These are phyloP conservation scores for Fusarium staphyleae DNA, from an alignment of 2,329 filamentous ascomycete genomes.

Conservation along the genomic window DNA sequence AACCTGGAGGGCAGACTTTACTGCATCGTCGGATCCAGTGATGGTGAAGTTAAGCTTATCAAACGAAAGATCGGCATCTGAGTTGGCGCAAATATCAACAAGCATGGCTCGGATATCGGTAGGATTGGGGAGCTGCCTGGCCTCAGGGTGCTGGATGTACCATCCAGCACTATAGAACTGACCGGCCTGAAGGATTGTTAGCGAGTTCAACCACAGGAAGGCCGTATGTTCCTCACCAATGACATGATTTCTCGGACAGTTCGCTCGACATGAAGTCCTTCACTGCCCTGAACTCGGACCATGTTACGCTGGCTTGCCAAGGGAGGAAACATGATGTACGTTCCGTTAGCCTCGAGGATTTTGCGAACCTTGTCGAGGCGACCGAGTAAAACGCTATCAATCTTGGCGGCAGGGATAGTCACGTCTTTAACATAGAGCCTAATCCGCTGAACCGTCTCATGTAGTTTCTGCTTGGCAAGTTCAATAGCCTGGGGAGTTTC, in stretches of 20 bases:
- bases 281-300: conserved; percentile 89
- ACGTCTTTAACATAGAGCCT: conserved; percentile 93
- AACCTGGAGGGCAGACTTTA: conserved; percentile 93
- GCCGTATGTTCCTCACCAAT: conserved; percentile 64
- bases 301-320: conserved; percentile 84
- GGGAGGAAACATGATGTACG: conserved; percentile 90
- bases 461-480: conserved; percentile 88
- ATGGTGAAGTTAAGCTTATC: conserved; percentile 94
- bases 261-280: conserved; percentile 92
- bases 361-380: conserved; percentile 96
- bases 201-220: conserved; percentile 15
- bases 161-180: conserved; percentile 98
- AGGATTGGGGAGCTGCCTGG: conserved; percentile 65
- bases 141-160: conserved; percentile 85
- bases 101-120: conserved; percentile 89
- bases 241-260: conserved; percentile 97
- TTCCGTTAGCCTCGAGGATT: conserved; percentile 96
- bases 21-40: conserved; percentile 93
- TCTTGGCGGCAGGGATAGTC: conserved; percentile 86
- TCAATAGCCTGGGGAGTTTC: conserved; percentile 84
- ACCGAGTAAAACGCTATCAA: conserved; percentile 90
- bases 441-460: conserved; percentile 80
- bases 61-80: conserved; percentile 91
- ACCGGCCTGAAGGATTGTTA: conserved; percentile 68
- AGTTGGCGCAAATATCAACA: conserved; percentile 94